Evolutionary conservation across 352 stramenopile species (phyloP).

Genomic region (Aphanomyces invadans): DNA sequence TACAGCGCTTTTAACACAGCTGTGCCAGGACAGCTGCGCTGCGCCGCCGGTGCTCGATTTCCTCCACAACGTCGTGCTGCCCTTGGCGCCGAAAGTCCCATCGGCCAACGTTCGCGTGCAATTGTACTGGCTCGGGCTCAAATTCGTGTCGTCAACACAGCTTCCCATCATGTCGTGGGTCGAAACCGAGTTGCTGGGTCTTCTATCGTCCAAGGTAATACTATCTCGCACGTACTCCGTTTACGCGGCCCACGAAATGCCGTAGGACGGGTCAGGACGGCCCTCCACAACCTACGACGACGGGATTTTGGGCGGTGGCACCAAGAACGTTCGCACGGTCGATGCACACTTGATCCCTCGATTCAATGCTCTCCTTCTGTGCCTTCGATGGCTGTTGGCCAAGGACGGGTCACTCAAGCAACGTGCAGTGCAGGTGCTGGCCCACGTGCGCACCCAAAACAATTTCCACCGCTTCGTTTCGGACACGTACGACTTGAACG

Average conservation of each 20-base stretch:
- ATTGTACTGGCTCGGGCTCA: slow-evolving; percentile 47
- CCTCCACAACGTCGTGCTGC: slow-evolving; percentile 23
- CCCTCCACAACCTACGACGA: slow-evolving; percentile 4
- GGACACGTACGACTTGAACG: slow-evolving; percentile 5
- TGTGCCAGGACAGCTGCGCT: not conserved
- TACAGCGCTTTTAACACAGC: slow-evolving; percentile 15
- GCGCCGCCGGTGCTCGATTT: slow-evolving; percentile 21
- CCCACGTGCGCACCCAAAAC: not conserved
- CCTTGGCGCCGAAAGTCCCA: slow-evolving; percentile 14
- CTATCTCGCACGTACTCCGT: too few relatives aligned
- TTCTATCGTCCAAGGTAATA: slow-evolving; percentile 14
- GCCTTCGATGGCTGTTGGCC: not conserved
- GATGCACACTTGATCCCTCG: not conserved
- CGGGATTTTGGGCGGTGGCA: slow-evolving; percentile 5
- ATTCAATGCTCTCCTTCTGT: slow-evolving; percentile 10
- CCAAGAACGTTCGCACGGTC: not conserved
- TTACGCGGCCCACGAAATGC: too few relatives aligned
- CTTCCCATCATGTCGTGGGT: slow-evolving; percentile 2
- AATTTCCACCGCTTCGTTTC: slow-evolving; percentile 9
- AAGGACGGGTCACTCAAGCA: slow-evolving; percentile 11
- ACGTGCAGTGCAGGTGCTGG: slow-evolving; percentile 1
- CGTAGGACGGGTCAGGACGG: slow-evolving; percentile 4
- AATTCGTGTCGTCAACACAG: slow-evolving; percentile 30
- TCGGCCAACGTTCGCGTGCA: slow-evolving; percentile 33
- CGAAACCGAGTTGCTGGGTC: not conserved